Percentiles rank a stretch among this genome's conserved stretches.
Evolutionary conservation across 371 early-diverging fungal species (phyloP).

Genomic region (Mucor plumbeus): DNA sequence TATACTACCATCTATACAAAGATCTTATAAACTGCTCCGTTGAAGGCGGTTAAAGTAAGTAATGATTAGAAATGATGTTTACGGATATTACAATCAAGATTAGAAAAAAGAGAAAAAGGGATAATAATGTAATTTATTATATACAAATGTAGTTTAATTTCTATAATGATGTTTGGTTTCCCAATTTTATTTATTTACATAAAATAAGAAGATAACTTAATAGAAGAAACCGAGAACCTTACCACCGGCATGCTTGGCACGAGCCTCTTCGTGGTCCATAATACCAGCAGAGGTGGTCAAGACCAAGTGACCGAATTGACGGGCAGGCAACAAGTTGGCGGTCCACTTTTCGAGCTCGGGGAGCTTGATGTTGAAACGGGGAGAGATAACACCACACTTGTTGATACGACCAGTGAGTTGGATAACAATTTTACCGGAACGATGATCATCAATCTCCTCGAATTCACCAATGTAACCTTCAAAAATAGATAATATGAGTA

Average conservation of each 20-base stretch:
- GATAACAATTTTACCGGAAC: conserved; percentile 98
- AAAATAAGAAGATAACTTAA: background rate
- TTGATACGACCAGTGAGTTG: conserved; percentile 99
- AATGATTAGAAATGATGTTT: too few relatives aligned
- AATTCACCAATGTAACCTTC: conserved; percentile 99
- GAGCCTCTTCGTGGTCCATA: conserved; percentile 99
- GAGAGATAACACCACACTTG: conserved; percentile 99
- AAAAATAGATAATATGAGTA: background rate
- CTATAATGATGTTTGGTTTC: background rate
- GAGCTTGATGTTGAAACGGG: conserved; percentile 98
- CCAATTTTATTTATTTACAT: background rate
- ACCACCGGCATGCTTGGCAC: conserved; percentile 98
- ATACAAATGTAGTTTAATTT: background rate
- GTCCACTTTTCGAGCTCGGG: conserved; percentile 98
- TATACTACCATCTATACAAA: too few relatives aligned
- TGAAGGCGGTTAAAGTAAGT: too few relatives aligned
- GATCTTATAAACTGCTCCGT: too few relatives aligned
- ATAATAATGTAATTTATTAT: too few relatives aligned
- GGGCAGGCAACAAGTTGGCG: conserved; percentile 97
- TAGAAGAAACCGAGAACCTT: conserved; percentile 88
- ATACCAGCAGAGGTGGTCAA: conserved; percentile 99
- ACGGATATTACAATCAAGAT: too few relatives aligned
- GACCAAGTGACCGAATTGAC: conserved; percentile 99
- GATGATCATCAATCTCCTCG: conserved; percentile 98
- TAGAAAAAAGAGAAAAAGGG: too few relatives aligned